phyloP scores from a whole-genome alignment of 2,329 filamentous ascomycete genomes.

The Colletotrichum sp. region DNA sequence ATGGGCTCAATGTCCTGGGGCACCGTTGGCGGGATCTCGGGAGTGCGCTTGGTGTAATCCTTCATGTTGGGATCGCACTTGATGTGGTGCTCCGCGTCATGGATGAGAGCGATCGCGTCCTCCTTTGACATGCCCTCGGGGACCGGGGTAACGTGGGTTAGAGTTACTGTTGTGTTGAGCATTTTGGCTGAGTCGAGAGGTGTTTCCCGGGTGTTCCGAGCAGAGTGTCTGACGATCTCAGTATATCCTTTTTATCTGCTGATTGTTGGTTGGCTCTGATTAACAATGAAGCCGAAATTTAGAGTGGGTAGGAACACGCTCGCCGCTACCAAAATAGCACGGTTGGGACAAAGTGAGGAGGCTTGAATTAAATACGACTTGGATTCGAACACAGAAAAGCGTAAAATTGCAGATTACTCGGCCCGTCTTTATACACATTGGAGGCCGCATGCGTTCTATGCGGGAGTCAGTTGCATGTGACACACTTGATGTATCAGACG shows the following conservation, averaged over 20 bases:
- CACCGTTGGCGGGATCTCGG: slow-evolving; percentile 30
- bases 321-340: neutral
- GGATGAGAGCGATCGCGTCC: slow-evolving; percentile 49
- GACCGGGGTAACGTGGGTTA: slow-evolving; percentile 48
- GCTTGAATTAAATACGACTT: neutral
- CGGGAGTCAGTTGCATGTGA: slow-evolving; percentile 10
- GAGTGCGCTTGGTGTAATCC: slow-evolving; percentile 34
- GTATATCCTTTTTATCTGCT: neutral
- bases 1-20: slow-evolving; percentile 30
- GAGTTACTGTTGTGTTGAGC: slow-evolving; percentile 46
- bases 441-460: neutral
- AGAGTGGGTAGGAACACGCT: neutral
- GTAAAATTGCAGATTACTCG: neutral
- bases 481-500: slow-evolving; percentile 15
- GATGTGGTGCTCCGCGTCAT: slow-evolving; percentile 58
- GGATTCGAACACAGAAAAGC: neutral
- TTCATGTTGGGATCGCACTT: slow-evolving; percentile 56
- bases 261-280: neutral
- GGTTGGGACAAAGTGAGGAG: neutral
- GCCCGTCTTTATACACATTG: neutral
- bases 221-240: neutral
- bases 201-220: neutral
- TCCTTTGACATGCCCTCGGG: slow-evolving; percentile 39
- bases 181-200: slow-evolving; percentile 27
- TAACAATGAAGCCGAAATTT: neutral